These are phyloP conservation scores for Dendrocalamus sinicus DNA, from an alignment of 176 grass and related monocot species.

Conservation along the genomic window DNA sequence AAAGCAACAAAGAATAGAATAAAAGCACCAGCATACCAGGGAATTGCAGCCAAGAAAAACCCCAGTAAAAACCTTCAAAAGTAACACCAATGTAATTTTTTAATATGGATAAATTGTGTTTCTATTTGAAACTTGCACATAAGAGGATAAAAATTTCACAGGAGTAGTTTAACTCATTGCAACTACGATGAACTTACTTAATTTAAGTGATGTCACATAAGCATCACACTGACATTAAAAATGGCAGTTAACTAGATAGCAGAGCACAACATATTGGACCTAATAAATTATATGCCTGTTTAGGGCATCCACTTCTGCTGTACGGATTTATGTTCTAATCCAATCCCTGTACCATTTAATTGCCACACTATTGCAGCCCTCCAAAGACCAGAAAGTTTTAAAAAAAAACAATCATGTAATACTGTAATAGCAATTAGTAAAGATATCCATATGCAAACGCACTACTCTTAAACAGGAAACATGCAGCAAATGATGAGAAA, in stretches of 20 bases:
- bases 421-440: background rate
- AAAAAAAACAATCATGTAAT: background rate
- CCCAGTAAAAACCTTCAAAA: conserved; percentile 68
- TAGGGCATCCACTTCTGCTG: background rate
- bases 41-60: conserved; percentile 68
- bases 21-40: conserved; percentile 69
- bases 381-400: background rate
- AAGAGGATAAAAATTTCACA: background rate
- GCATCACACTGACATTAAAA: background rate
- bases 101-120: background rate
- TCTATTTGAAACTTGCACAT: background rate
- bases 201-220: background rate
- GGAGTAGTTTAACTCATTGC: background rate
- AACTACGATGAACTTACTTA: background rate
- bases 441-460: background rate
- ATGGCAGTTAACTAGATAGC: background rate
- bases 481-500: background rate
- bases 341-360: background rate
- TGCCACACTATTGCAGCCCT: background rate
- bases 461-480: background rate
- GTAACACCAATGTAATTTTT: background rate
- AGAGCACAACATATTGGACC: background rate
- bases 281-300: background rate
- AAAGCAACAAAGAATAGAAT: conserved; percentile 70
- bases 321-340: background rate